Base-by-base conservation (phyloP, 2,329 filamentous ascomycete species). In the Neopestalotiopsis sp. region DNA sequence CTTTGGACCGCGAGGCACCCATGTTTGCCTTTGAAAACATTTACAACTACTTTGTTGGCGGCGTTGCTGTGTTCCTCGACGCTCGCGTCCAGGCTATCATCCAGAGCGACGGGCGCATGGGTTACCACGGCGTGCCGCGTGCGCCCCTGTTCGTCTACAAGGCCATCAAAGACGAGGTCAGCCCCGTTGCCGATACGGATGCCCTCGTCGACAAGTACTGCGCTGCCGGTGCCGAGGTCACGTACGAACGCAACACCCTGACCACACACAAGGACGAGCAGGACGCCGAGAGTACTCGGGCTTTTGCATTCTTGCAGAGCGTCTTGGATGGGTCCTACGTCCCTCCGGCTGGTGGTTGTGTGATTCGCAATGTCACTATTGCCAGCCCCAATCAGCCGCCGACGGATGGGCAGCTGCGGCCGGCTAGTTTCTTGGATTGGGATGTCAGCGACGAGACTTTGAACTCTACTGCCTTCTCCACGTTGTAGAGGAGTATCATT, bases 131-230 rank as follows among this genome's bases (percentile, higher is more conserved):
- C 6, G 74, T 80, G 1, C 84, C 84, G 1, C 72, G 78, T 38
- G 82, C 82, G 72, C 83, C 82, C 0, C 30, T 85, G 2, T 82
- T 82, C 69, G 74, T 83, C 2, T 85, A 86, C 75, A 84, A 86
- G 68, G 80, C 83, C 0, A 76, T 81, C 61, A 70, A 75, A 1
- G 84, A 86, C 63, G 79, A 84, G 68, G 73, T 84, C 66, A 80
- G 77, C n/a, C 76, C 77, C 1, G 75, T 83, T 13, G 72, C 72
- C 4, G 80, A 82, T n/a, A 84, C 80, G 1, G 82, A 85, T 67
- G 72, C 64, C 0, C 71, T 86, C 42, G 78, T 85, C 1, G 34
- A 77, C 1, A 74, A 74, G n/a, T 83, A 81, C 68, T 85, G 84
- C 67, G 69, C 69, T 0, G 74, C 74, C 13, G 83, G 82, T 4